Evolutionary conservation across 2,329 filamentous ascomycete genomes (phyloP).

Genomic region (Pseudogymnoascus sp.): DNA sequence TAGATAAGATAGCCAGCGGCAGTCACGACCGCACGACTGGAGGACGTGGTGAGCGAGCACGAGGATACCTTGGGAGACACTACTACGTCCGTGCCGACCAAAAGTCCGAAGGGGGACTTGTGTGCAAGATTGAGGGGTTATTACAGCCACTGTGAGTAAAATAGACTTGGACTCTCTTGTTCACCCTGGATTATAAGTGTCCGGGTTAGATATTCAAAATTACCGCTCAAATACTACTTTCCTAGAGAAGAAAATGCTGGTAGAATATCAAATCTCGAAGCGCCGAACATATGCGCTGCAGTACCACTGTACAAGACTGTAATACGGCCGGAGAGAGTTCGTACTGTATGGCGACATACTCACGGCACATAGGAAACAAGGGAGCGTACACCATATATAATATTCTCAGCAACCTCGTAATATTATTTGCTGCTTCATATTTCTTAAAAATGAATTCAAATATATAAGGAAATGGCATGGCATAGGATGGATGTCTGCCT

Average conservation of each 20-base stretch:
- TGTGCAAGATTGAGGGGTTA: neutral
- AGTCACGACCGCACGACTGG: neutral
- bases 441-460: too few species aligned
- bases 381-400: neutral
- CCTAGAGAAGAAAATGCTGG: neutral
- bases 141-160: neutral
- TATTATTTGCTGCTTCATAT: neutral
- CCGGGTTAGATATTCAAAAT: neutral
- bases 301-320: neutral
- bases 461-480: too few species aligned
- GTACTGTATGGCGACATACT: neutral
- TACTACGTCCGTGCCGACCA: conserved; percentile 1
- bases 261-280: neutral
- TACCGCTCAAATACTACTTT: neutral
- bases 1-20: neutral
- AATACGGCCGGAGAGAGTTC: too few species aligned
- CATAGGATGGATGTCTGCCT: too few species aligned
- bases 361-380: neutral
- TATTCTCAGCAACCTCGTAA: neutral
- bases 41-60: neutral
- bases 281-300: neutral
- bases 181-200: neutral
- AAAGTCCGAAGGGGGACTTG: neutral
- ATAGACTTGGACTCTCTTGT: neutral
- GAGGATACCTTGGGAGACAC: conserved; percentile 7